phyloP scores from a whole-genome alignment of 306 rosid species.

The Malus asiatica region DNA sequence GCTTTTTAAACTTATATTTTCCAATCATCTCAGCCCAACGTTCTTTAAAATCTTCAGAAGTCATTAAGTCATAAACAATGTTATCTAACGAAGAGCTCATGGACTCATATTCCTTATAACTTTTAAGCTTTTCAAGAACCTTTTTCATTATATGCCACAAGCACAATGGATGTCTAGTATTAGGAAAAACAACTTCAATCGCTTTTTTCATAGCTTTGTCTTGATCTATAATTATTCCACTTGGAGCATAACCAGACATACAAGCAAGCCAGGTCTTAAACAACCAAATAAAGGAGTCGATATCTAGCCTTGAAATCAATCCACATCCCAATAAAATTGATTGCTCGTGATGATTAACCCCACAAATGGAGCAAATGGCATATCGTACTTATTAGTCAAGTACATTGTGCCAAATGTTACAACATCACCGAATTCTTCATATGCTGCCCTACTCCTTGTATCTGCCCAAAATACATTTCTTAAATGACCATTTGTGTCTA shows the following conservation, averaged over 20 bases:
- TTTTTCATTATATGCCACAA: not conserved
- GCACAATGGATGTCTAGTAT: not conserved
- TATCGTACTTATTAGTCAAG: not conserved
- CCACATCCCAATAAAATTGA: not conserved
- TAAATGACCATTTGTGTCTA: not conserved
- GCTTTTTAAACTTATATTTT: not conserved
- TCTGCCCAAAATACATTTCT: not conserved
- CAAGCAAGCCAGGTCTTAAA: not conserved
- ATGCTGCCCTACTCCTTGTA: not conserved
- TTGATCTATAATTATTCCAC: slow-evolving; percentile 6
- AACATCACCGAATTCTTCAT: not conserved
- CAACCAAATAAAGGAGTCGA: not conserved
- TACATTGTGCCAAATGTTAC: not conserved
- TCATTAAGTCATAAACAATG: not conserved
- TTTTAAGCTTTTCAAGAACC: not conserved
- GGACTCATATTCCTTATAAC: not conserved
- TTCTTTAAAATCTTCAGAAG: not conserved
- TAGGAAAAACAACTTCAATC: not conserved
- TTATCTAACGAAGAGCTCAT: not conserved
- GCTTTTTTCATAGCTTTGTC: slow-evolving; percentile 4
- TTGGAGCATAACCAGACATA: not conserved
- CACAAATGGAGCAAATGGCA: not conserved
- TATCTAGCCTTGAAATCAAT: not conserved
- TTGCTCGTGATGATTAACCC: not conserved
- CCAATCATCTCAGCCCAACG: not conserved